These are phyloP conservation scores for Tricholomella constricta DNA, from an alignment of 768 basidiomycete genomes.

Conservation along the genomic window DNA sequence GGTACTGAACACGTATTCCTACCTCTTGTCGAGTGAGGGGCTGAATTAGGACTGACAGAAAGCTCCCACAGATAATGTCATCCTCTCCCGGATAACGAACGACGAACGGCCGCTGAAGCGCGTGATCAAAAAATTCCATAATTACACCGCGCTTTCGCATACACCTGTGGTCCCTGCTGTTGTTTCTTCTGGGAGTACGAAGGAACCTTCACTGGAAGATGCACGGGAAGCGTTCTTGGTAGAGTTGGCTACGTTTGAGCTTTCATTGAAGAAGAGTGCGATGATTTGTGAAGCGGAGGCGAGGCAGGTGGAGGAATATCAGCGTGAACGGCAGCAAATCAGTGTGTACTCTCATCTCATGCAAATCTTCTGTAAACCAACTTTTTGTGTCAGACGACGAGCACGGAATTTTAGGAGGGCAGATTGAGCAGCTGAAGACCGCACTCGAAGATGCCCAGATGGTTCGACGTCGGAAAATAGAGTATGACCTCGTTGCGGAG, in stretches of 20 bases:
- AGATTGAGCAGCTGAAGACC: slow-evolving; percentile 78
- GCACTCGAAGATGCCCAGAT: slow-evolving; percentile 79
- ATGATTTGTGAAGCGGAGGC: slow-evolving; percentile 88
- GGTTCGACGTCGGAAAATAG: slow-evolving; percentile 75
- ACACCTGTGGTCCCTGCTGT: slow-evolving; percentile 40
- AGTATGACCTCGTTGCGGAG: slow-evolving; percentile 84
- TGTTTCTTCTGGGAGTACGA: slow-evolving; percentile 24
- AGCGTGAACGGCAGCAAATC: slow-evolving; percentile 68
- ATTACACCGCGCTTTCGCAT: slow-evolving; percentile 62
- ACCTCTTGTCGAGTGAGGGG: slow-evolving; percentile 3
- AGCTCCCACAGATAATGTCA: slow-evolving; percentile 64
- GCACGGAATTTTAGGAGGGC: slow-evolving; percentile 61
- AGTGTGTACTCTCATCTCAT: slow-evolving; percentile 46
- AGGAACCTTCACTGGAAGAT: slow-evolving; percentile 52
- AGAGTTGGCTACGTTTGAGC: slow-evolving; percentile 75
- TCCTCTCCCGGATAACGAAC: slow-evolving; percentile 78
- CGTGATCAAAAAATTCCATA: slow-evolving; percentile 81
- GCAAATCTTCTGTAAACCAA: slow-evolving; percentile 1
- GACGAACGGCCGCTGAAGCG: slow-evolving; percentile 80
- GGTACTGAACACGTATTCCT: slow-evolving; percentile 34
- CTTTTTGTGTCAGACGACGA: slow-evolving; percentile 56
- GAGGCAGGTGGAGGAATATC: slow-evolving; percentile 83
- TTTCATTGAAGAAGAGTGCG: slow-evolving; percentile 72
- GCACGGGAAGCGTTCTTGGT: slow-evolving; percentile 78
- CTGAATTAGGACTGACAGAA: slow-evolving; percentile 29